Evolutionary conservation across 2,329 filamentous ascomycete species (phyloP).

Genomic region (Talaromyces sp.): DNA sequence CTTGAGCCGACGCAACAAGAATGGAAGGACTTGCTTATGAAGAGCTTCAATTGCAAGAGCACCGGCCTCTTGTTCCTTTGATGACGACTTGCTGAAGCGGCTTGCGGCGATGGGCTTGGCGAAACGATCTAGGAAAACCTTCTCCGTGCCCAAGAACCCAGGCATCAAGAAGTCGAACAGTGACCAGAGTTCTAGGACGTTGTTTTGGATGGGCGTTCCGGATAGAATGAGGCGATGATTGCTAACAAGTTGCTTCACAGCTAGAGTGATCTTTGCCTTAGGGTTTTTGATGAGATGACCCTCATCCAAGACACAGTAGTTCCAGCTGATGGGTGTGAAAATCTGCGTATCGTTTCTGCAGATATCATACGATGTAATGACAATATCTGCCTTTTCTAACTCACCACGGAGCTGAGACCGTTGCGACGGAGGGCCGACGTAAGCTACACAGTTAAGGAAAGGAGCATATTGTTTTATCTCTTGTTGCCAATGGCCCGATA

Average conservation of each 20-base stretch:
- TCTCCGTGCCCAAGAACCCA: conserved; percentile 91
- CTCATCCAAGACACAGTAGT: conserved; percentile 95
- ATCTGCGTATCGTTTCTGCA: conserved; percentile 92
- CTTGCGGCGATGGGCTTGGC: conserved; percentile 93
- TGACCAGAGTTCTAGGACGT: conserved; percentile 94
- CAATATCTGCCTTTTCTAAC: conserved; percentile 78
- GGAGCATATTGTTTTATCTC: conserved; percentile 94
- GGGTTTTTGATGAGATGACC: conserved; percentile 99
- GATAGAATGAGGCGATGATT: conserved; percentile 96
- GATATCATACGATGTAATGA: conserved; percentile 97
- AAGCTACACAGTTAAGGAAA: conserved; percentile 83
- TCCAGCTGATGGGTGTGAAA: conserved; percentile 81
- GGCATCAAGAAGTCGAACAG: conserved; percentile 99
- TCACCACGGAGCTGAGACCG: conserved; percentile 66
- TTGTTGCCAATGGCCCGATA: conserved; percentile 98
- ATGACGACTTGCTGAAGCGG: conserved; percentile 93
- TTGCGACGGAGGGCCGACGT: conserved; percentile 83
- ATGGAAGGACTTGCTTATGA: conserved; percentile 95
- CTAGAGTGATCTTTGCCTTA: conserved; percentile 89
- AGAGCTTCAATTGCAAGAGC: conserved; percentile 96
- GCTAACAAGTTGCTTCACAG: conserved; percentile 82
- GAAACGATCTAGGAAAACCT: conserved; percentile 93
- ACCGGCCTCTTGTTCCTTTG: conserved; percentile 95
- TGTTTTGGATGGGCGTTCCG: conserved; percentile 96
- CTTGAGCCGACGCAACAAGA: conserved; percentile 91